These are phyloP conservation scores for Hygrophoropsis aurantiaca DNA, from an alignment of 768 basidiomycete species.

Conservation along the genomic window DNA sequence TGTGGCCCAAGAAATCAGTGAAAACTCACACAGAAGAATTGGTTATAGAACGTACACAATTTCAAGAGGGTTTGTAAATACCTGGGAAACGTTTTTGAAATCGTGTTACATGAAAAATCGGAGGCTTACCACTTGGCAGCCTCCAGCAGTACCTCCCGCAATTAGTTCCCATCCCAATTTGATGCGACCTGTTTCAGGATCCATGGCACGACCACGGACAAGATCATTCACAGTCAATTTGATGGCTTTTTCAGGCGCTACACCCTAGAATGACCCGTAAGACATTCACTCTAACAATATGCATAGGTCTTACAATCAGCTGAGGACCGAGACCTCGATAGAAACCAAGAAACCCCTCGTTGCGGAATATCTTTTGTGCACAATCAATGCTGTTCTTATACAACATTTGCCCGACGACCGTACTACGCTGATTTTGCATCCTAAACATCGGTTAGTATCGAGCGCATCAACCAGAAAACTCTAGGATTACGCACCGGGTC, in stretches of 20 bases:
- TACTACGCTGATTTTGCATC: constrained; percentile 97
- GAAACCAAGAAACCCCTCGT: constrained; percentile 94
- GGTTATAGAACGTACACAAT: constrained; percentile 69
- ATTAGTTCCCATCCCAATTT: constrained; percentile 86
- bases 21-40: not conserved
- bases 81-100: constrained; percentile 42
- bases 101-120: constrained; percentile 3
- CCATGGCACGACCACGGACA: constrained; percentile 77
- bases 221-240: constrained; percentile 97
- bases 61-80: constrained; percentile 97
- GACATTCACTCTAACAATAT: not conserved
- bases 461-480: not conserved
- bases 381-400: constrained; percentile 98
- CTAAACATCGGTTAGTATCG: constrained; percentile 35
- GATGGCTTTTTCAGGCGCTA: constrained; percentile 97
- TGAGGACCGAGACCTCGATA: constrained; percentile 97
- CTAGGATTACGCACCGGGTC: constrained; percentile 51
- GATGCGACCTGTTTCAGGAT: constrained; percentile 96
- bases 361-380: constrained; percentile 87
- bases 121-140: constrained; percentile 90
- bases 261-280: constrained; percentile 55
- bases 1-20: constrained; percentile 28
- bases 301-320: constrained; percentile 60
- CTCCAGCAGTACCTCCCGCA: constrained; percentile 93
- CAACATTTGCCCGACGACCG: constrained; percentile 93